These are phyloP conservation scores for Carex arenaria DNA, from an alignment of 202 grass and related monocot genomes.

Conservation along the genomic window DNA sequence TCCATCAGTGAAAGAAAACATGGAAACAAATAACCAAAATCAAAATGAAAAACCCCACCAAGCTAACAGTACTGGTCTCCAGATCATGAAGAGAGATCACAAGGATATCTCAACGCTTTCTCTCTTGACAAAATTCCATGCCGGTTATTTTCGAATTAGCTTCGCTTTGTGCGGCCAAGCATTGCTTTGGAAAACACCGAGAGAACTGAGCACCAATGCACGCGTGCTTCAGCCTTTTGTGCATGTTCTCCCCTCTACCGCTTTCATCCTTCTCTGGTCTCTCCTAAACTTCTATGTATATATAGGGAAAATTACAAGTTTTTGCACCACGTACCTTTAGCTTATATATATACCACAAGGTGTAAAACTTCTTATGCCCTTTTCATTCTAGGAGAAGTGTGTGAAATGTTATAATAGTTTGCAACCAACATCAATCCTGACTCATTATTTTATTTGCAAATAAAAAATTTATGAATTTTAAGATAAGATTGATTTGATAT, in stretches of 20 bases:
- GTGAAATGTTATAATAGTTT: neutral
- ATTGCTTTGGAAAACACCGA: slow-evolving; percentile 78
- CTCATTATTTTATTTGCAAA: neutral
- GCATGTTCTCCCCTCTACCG: slow-evolving; percentile 42
- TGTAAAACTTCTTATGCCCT: neutral
- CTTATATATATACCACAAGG: neutral
- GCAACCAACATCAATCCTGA: neutral
- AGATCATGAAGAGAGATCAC: slow-evolving; percentile 1
- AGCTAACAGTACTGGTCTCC: neutral
- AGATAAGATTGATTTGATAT: neutral
- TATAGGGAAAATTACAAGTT: neutral
- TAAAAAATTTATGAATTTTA: neutral
- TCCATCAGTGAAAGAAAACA: neutral
- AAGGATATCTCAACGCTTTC: neutral
- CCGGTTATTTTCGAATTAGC: slow-evolving; percentile 95
- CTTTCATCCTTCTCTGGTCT: slow-evolving; percentile 82
- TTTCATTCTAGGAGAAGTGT: neutral
- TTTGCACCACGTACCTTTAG: neutral
- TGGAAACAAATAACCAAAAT: neutral
- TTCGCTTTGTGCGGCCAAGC: slow-evolving; percentile 80
- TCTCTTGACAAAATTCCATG: slow-evolving; percentile 71
- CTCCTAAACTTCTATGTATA: no score
- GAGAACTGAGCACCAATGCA: slow-evolving; percentile 30
- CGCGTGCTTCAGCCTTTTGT: slow-evolving; percentile 24
- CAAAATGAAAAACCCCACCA: slow-evolving; percentile 18